Conservation (phyloP, 495 filamentous ascomycete genomes). For the Podospora appendiculata region DNA sequence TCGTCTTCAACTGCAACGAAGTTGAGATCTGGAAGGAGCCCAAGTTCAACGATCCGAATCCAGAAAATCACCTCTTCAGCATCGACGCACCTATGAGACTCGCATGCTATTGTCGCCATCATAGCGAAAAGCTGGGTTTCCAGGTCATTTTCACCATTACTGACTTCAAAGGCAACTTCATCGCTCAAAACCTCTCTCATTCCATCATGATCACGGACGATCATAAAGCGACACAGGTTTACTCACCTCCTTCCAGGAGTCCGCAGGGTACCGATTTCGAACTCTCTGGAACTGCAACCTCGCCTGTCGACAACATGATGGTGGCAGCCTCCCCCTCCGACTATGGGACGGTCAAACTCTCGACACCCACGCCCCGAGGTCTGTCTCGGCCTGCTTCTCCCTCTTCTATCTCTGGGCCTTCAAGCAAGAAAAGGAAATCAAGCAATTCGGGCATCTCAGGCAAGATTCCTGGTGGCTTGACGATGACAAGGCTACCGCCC, state of each 20-base stretch:
- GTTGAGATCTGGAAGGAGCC: slow-evolving; percentile 73
- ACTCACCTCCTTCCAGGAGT: background rate
- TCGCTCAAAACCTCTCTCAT: slow-evolving; percentile 78
- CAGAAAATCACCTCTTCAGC: slow-evolving; percentile 42
- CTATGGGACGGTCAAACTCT: slow-evolving; percentile 5
- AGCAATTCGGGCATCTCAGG: slow-evolving; percentile 1
- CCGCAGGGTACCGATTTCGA: background rate
- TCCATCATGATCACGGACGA: slow-evolving; percentile 96
- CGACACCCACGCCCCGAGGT: slow-evolving; percentile 55
- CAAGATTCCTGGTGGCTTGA: slow-evolving; percentile 5
- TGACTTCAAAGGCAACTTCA: slow-evolving; percentile 60
- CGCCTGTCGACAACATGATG: background rate
- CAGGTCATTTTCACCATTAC: slow-evolving; percentile 92
- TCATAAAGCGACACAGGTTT: slow-evolving; percentile 59
- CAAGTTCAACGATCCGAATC: slow-evolving; percentile 38
- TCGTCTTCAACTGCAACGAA: slow-evolving; percentile 92
- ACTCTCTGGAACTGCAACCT: background rate
- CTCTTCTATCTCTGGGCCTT: slow-evolving; percentile 19
- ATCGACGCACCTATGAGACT: slow-evolving; percentile 90
- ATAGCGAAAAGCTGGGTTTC: slow-evolving; percentile 84
- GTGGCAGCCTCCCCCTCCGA: background rate
- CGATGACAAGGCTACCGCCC: slow-evolving; percentile 5
- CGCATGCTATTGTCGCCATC: slow-evolving; percentile 92
- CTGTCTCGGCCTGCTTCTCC: slow-evolving; percentile 70
- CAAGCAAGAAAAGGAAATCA: slow-evolving; percentile 11